These are phyloP conservation scores for Cytidiella melzeri DNA, from an alignment of 768 basidiomycete genomes.

Conservation along the genomic window DNA sequence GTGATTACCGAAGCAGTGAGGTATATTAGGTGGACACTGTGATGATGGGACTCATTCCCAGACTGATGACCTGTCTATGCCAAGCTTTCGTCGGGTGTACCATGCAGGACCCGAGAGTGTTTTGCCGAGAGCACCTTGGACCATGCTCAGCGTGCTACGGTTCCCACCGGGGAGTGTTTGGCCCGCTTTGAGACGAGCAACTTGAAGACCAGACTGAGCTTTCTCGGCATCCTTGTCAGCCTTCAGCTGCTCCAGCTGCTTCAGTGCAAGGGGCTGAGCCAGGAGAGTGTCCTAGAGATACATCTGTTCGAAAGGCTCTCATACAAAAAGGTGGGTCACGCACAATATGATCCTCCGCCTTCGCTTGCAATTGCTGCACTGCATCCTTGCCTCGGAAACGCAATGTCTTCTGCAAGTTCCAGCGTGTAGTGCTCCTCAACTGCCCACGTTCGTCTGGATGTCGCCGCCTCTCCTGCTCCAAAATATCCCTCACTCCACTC, in stretches of 20 bases:
- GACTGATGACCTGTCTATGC: constrained; percentile 22
- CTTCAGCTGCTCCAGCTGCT: constrained; percentile 32
- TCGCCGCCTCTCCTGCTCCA: constrained; percentile 44
- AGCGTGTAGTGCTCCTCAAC: constrained; percentile 60
- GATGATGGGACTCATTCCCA: constrained; percentile 19
- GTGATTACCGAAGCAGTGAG: constrained; percentile 1
- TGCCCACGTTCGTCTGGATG: constrained; percentile 32
- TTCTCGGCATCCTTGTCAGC: constrained; percentile 27
- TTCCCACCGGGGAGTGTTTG: constrained; percentile 53
- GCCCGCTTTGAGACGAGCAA: constrained; percentile 36
- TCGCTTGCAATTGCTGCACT: constrained; percentile 41
- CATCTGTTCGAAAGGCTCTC: constrained; percentile 1
- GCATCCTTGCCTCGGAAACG: constrained; percentile 49
- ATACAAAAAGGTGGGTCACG: constrained; percentile 25
- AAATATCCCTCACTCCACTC: constrained; percentile 35
- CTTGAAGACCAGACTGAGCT: constrained; percentile 11
- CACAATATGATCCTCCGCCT: constrained; percentile 63
- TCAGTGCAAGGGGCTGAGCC: constrained; percentile 54
- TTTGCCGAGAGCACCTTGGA: constrained; percentile 39
- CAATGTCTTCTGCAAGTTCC: constrained; percentile 71
- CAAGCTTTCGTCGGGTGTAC: constrained; percentile 25
- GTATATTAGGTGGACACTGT: constrained; percentile 5
- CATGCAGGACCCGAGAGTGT: constrained; percentile 14
- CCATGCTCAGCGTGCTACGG: constrained; percentile 46
- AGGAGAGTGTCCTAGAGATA: constrained; percentile 55